Base-by-base conservation (phyloP, 495 filamentous ascomycete genomes). In the Chaetomium fimeti region DNA sequence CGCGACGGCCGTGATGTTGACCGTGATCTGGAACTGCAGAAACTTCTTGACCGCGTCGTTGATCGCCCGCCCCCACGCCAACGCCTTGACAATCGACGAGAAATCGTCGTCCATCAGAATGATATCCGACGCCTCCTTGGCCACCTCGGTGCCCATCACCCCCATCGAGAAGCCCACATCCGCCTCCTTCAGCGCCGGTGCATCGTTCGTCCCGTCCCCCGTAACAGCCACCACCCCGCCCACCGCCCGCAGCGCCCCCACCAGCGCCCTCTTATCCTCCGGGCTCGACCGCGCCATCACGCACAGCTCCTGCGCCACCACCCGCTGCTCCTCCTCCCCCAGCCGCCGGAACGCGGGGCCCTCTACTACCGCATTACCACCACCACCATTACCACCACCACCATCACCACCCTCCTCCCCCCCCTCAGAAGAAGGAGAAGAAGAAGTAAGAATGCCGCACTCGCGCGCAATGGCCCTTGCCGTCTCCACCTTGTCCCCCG, bases 81-180 rank as follows among this genome's bases (percentile, higher is more conserved):
- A 27, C 25, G 62, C 91, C 61, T 89, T 91, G 60, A 93, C 85
- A 68, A 93, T 93, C 8, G 87, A 90, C 59, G 72, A 64, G 75
- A 94, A 94, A 73, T 92, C 92, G 69, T 94, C 90, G 69, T 93
- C 90, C 78, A 93, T 87, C 2, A 93, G 83, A 69, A 94, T 91
- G 63, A 94, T 93, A 13, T 88, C 89, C 59, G 89, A 92, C 18
- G 91, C 91, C 71, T 93, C 90, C 76, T 92, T 93, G 28, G 91
- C 91, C 16, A 94, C 91, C 69, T 93, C 91, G 5, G 89, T 93
- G 43, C 91, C 91, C 47, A 87, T 82, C 65, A 92, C 89, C 45
- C 91, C 91, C 91, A 94, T 93, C 9, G 54, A 40, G 54, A 57
- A 40, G 32, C 54, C 54, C 45, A 94, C 88, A 71, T 94, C 90